Conservation (phyloP, 331 rosid species). For the Prunus yedoensis region DNA sequence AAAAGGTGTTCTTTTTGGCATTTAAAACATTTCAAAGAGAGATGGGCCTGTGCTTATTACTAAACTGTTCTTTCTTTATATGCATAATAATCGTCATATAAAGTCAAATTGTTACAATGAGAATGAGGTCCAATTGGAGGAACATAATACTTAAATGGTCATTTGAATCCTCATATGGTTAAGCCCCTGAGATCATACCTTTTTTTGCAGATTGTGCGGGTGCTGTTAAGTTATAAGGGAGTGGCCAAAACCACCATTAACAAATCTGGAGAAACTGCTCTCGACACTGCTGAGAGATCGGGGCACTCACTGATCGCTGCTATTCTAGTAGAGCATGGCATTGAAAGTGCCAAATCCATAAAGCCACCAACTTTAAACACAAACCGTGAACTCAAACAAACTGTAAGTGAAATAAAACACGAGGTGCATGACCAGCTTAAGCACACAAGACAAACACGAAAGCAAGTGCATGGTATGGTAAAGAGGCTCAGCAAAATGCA, state of each 20-base stretch:
- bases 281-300: conserved; percentile 63
- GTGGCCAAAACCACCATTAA: conserved; percentile 40
- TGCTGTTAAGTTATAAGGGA: conserved; percentile 47
- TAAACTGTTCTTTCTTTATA: background rate
- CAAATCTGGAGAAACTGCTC: conserved; percentile 66
- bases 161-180: background rate
- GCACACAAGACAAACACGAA: conserved; percentile 62
- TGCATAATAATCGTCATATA: background rate
- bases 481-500: conserved; percentile 74
- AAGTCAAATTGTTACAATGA: background rate
- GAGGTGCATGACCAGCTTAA: conserved; percentile 83
- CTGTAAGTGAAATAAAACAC: conserved; percentile 68
- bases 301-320: conserved; percentile 37
- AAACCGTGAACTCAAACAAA: conserved; percentile 60
- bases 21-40: background rate
- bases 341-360: conserved; percentile 57
- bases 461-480: conserved; percentile 60
- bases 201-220: conserved; percentile 52
- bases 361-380: conserved; percentile 40
- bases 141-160: background rate
- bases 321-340: conserved; percentile 46
- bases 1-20: conserved; percentile 2
- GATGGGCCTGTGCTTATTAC: background rate
- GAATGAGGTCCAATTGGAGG: background rate
- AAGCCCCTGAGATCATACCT: conserved; percentile 13